Base-by-base conservation (phyloP, 2,329 filamentous ascomycete genomes). In the Scedosporium apiospermum region DNA sequence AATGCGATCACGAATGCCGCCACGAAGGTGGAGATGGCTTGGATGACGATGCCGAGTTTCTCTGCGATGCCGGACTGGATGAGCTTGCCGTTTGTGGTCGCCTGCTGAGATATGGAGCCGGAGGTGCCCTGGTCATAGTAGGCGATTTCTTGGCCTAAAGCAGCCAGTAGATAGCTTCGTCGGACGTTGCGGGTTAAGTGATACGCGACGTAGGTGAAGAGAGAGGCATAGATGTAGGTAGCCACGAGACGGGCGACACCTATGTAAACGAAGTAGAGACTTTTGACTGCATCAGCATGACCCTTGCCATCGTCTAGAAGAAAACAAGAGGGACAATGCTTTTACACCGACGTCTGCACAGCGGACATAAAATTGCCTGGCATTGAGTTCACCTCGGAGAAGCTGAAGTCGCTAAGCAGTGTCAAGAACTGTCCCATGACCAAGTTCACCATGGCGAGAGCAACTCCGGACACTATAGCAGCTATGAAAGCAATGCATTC, bases 231-330 rank as follows among this genome's bases (percentile, higher is more conserved):
- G 58, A 60, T 46, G 41, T 60, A 60, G 38, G 58, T 46, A 14
- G 41, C 21, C 14, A 74, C 66, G 46, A 85, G 80, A 62, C 82
- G 82, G 16, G 72, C 82, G 18, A 83, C 72, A 64, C 86, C 85
- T 2, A 87, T 73, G 67, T 84, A 85, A 10, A 86, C 72, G 64
- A 85, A 83, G 65, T 78, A 82, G n/a, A 83, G 68, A 7, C 82
- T 83, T 83, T 34, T 21, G 27, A 6, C 18, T 18, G 27, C 16
- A 16, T 12, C 53, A 58, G 57, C 30, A 41, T 21, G 7, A n/a
- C 26, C 9, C 6, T 12, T 57, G 12, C 7, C 44, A 49, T 49
- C 44, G 16, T 49, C 7, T n/a, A 21, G 21, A 49, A 49, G 2
- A 49, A 21, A 49, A 49, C 44, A 16, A 16, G 30, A 34, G 6